phyloP scores from a whole-genome alignment of 1,284 basidiomycete species.

The Boletus calvinii region DNA sequence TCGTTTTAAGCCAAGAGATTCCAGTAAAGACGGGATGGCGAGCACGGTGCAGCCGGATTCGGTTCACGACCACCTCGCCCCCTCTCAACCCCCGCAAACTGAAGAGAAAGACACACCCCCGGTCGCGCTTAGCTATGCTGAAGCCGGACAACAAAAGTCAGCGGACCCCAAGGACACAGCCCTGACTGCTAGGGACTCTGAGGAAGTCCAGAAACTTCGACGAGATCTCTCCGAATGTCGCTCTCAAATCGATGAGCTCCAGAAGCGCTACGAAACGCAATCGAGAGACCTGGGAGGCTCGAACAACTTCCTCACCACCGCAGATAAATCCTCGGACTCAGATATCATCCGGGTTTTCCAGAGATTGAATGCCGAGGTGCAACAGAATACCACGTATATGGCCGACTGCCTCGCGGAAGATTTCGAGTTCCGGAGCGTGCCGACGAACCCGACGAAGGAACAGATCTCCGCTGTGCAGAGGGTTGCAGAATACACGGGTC shows the following conservation, averaged over 20 bases:
- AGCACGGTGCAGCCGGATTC: too few species aligned
- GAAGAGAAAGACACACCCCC: neutral
- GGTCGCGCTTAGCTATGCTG: neutral
- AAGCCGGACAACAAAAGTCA: neutral
- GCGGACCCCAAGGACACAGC: neutral
- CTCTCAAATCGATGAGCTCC: constrained; percentile 5
- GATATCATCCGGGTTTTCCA: constrained; percentile 7
- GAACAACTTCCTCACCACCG: constrained; percentile 7
- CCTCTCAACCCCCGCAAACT: neutral
- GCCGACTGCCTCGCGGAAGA: constrained; percentile 2
- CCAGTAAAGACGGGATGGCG: too few species aligned
- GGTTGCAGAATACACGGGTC: neutral
- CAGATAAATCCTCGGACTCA: constrained; percentile 17
- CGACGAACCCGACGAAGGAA: neutral
- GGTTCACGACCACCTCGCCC: too few species aligned
- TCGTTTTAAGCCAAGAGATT: too few species aligned
- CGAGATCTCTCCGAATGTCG: constrained; percentile 6
- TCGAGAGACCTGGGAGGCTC: constrained; percentile 10
- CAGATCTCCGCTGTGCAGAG: neutral
- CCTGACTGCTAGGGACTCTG: neutral
- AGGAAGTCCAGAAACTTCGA: constrained; percentile 11
- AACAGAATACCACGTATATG: constrained; percentile 12
- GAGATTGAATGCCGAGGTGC: constrained; percentile 14
- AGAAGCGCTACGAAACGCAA: constrained; percentile 8
- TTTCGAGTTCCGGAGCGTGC: neutral